These are phyloP conservation scores for Capsella bursapastoris DNA, from an alignment of 345 rosid species.

Conservation along the genomic window DNA sequence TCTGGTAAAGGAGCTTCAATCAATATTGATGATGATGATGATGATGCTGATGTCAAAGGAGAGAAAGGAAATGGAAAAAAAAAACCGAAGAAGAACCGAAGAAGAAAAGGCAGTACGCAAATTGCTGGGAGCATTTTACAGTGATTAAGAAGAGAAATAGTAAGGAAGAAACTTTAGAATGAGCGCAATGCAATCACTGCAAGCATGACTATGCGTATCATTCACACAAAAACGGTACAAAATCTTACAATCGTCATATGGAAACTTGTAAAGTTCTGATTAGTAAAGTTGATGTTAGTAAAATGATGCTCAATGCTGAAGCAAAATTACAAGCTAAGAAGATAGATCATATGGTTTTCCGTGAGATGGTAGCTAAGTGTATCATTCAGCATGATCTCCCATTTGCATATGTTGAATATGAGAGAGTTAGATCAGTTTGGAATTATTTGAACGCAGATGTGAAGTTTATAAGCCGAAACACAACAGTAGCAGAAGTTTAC, in stretches of 20 bases:
- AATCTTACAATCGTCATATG: not conserved
- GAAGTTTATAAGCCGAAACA: not conserved
- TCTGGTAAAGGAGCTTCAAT: not conserved
- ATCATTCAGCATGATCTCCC: conserved; percentile 4
- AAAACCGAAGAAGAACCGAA: not conserved
- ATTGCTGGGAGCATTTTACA: not conserved
- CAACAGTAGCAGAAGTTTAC: not conserved
- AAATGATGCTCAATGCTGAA: not conserved
- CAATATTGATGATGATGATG: not conserved
- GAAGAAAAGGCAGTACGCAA: not conserved
- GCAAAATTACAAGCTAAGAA: not conserved
- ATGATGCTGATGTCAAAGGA: not conserved
- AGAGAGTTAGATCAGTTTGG: not conserved
- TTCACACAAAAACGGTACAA: not conserved
- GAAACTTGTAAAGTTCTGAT: not conserved
- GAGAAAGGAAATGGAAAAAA: not conserved
- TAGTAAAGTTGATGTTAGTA: not conserved
- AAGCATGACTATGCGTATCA: not conserved
- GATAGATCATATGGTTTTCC: not conserved
- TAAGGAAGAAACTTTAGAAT: not conserved
- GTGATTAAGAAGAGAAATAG: not conserved
- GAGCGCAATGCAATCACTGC: not conserved
- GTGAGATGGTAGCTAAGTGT: conserved; percentile 8
- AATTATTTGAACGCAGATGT: conserved; percentile 6
- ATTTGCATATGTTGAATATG: not conserved